These are phyloP conservation scores for Tagetes erecta DNA, from an alignment of 129 eudicot genomes.

Conservation along the genomic window DNA sequence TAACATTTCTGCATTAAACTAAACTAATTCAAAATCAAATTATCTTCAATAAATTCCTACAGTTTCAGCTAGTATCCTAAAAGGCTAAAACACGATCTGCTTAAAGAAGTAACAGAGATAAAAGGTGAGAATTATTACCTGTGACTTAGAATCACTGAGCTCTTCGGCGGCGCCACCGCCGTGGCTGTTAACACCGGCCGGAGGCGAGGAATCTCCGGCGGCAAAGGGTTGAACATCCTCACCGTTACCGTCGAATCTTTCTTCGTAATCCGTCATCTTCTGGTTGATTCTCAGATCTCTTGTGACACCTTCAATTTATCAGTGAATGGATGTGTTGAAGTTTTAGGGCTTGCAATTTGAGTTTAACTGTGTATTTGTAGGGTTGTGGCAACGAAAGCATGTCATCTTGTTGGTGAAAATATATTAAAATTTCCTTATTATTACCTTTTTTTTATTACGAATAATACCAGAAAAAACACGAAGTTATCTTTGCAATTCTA, in stretches of 20 bases:
- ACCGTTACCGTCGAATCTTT: slow-evolving; percentile 51
- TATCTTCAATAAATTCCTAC: slow-evolving; percentile 1
- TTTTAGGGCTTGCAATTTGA: slow-evolving; percentile 36
- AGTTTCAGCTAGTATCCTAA: slow-evolving; percentile 10
- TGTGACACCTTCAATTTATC: slow-evolving; percentile 22
- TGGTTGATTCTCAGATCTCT: slow-evolving; percentile 21
- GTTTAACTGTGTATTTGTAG: background rate
- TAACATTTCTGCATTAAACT: background rate
- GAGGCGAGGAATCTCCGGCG: slow-evolving; percentile 51
- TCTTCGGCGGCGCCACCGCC: slow-evolving; percentile 47
- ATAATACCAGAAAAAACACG: too few relatives aligned
- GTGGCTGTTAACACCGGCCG: slow-evolving; percentile 34
- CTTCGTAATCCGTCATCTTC: slow-evolving; percentile 56
- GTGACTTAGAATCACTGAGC: slow-evolving; percentile 52
- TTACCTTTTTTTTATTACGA: too few relatives aligned
- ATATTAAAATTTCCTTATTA: too few relatives aligned
- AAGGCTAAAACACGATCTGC: slow-evolving; percentile 30
- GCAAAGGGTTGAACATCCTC: slow-evolving; percentile 45
- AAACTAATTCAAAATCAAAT: background rate
- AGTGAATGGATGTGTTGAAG: background rate
- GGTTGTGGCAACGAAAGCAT: background rate
- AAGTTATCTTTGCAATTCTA: too few relatives aligned
- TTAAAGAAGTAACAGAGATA: background rate
- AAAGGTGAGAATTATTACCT: slow-evolving; percentile 30
- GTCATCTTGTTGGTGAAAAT: too few relatives aligned